Percentiles rank a stretch among this genome's conserved stretches.
Conservation (phyloP, 2,329 filamentous ascomycete genomes). For the Fusarium incarnatum region DNA sequence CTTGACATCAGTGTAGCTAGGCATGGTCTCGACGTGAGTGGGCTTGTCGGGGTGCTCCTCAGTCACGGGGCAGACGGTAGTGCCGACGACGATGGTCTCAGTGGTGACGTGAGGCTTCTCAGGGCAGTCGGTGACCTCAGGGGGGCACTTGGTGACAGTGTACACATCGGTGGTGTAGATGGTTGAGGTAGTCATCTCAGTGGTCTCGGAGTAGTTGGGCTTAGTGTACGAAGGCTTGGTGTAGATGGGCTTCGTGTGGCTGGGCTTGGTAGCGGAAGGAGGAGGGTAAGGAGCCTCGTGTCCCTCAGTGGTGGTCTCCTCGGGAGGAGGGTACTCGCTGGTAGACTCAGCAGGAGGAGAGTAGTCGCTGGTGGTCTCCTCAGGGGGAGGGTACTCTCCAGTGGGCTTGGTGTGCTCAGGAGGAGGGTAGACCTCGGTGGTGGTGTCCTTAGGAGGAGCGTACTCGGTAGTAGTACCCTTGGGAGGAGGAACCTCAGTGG, state of each 20-base stretch:
- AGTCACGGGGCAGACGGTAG: constrained; percentile 32
- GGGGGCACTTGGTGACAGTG: constrained; percentile 29
- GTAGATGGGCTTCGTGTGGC: constrained; percentile 18
- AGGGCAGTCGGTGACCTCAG: constrained; percentile 23
- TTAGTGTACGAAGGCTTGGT: constrained; percentile 19
- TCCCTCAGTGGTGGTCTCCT: neutral
- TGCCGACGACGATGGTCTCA: constrained; percentile 28
- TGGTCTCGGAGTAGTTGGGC: constrained; percentile 22
- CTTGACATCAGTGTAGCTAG: neutral
- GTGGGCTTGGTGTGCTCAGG: constrained; percentile 7
- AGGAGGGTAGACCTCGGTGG: neutral
- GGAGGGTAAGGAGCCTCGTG: constrained; percentile 1
- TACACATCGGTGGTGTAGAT: constrained; percentile 34
- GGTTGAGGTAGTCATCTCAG: constrained; percentile 28
- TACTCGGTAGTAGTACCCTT: neutral
- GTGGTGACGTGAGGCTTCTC: constrained; percentile 25
- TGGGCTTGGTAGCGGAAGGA: constrained; percentile 7
- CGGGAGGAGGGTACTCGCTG: constrained; percentile 4
- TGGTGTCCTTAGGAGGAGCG: constrained; percentile 4
- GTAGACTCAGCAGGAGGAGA: neutral
- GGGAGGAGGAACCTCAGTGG: neutral
- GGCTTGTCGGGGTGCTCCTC: constrained; percentile 5
- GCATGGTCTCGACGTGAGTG: constrained; percentile 2
- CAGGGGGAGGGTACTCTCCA: constrained; percentile 1
- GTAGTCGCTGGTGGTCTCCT: neutral